Percentiles rank a stretch among this genome's conserved stretches.
These are phyloP conservation scores for Calonectria pauciramosa DNA, from an alignment of 2,329 filamentous ascomycete genomes.

Conservation along the genomic window DNA sequence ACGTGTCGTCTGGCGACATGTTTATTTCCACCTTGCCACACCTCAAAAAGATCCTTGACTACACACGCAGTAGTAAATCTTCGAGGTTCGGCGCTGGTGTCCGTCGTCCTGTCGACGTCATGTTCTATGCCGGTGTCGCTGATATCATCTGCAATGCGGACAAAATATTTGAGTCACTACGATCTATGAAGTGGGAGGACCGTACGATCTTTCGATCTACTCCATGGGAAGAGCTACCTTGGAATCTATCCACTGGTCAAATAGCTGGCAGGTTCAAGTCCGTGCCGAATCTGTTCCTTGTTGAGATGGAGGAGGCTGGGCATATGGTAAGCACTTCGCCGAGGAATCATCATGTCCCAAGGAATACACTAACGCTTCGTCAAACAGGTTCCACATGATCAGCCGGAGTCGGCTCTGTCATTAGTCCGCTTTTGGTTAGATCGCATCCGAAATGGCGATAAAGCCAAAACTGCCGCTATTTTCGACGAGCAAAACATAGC, in stretches of 20 bases:
- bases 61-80: not conserved
- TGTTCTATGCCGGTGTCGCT: not conserved
- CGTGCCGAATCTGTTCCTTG: not conserved
- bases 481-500: not conserved
- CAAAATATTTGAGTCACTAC: not conserved
- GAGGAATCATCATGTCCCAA: not conserved
- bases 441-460: not conserved
- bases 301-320: not conserved
- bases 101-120: not conserved
- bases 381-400: not conserved
- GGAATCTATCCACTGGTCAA: not conserved
- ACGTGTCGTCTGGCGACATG: not conserved
- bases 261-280: not conserved
- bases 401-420: not conserved
- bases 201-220: not conserved
- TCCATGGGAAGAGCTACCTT: not conserved
- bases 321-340: not conserved
- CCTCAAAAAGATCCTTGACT: not conserved
- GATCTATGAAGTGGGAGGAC: not conserved
- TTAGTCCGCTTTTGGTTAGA: not conserved
- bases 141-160: conserved; percentile 4
- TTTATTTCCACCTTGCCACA: not conserved
- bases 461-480: not conserved
- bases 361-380: not conserved
- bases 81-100: not conserved